A percentile compares a stretch with the other conserved stretches of the same genome.
phyloP scores from a whole-genome alignment of 768 basidiomycete species.

The Cystobasidium ongulense region DNA sequence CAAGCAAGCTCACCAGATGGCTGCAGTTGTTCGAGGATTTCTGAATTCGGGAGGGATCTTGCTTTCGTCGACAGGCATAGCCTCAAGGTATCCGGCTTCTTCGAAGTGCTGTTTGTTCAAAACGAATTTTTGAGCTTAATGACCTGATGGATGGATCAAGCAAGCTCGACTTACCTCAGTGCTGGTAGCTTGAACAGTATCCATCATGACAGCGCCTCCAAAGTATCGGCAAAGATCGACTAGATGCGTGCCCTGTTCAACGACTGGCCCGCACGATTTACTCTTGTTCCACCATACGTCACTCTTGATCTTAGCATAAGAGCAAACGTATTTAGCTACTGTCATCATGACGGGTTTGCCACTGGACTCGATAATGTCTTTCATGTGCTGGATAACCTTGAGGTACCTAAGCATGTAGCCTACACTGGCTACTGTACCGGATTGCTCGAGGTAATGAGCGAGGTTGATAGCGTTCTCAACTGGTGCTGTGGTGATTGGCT shows the following conservation, averaged over 20 bases:
- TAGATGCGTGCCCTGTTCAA: slow-evolving; percentile 94
- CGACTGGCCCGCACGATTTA: slow-evolving; percentile 55
- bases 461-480: slow-evolving; percentile 36
- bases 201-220: slow-evolving; percentile 86
- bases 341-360: slow-evolving; percentile 91
- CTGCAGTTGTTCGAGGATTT: slow-evolving; percentile 85
- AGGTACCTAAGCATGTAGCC: slow-evolving; percentile 85
- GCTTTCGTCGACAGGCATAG: slow-evolving; percentile 72
- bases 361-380: slow-evolving; percentile 88
- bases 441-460: slow-evolving; percentile 34
- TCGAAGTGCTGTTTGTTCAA: slow-evolving; percentile 59
- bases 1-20: slow-evolving; percentile 60
- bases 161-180: slow-evolving; percentile 53
- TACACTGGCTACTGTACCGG: slow-evolving; percentile 36
- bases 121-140: slow-evolving; percentile 37
- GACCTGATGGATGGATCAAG: background rate
- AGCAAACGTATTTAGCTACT: slow-evolving; percentile 85
- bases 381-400: slow-evolving; percentile 92
- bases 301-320: slow-evolving; percentile 60
- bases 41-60: slow-evolving; percentile 68
- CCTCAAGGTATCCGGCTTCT: slow-evolving; percentile 72
- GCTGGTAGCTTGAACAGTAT: slow-evolving; percentile 62
- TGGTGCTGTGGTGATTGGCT: slow-evolving; percentile 39
- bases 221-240: slow-evolving; percentile 68
- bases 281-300: slow-evolving; percentile 91